Conservation (phyloP, 768 basidiomycete species). For the Amylocystis lapponica region DNA sequence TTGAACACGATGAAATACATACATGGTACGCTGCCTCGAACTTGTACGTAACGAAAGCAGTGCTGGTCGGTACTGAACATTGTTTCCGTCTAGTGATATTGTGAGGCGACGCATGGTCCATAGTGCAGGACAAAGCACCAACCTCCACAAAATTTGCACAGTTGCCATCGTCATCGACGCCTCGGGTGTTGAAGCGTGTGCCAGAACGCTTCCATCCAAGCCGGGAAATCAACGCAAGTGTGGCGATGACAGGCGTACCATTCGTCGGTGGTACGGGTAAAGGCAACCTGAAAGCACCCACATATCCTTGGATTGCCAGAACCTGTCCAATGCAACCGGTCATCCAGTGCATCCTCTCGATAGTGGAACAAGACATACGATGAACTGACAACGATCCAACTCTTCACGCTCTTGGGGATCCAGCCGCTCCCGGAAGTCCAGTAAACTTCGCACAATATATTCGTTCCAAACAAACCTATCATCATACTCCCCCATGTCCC, state of each 20-base stretch:
- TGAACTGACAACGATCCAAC: constrained; percentile 79
- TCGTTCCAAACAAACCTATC: constrained; percentile 94
- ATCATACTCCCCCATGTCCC: constrained; percentile 58
- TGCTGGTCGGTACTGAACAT: constrained; percentile 83
- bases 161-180: constrained; percentile 93
- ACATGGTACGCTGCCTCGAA: constrained; percentile 94
- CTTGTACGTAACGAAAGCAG: constrained; percentile 89
- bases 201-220: constrained; percentile 95
- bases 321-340: constrained; percentile 38
- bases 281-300: constrained; percentile 76
- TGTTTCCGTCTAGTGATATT: constrained; percentile 71
- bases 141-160: constrained; percentile 97
- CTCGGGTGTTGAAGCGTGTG: constrained; percentile 94
- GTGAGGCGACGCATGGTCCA: neutral
- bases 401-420: constrained; percentile 62
- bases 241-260: constrained; percentile 67
- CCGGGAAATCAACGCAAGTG: constrained; percentile 77
- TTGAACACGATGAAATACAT: constrained; percentile 32
- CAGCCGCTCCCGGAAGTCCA: constrained; percentile 82
- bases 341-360: neutral
- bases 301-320: constrained; percentile 91
- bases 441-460: constrained; percentile 78
- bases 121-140: constrained; percentile 16
- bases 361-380: constrained; percentile 40
- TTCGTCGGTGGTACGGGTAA: constrained; percentile 70